Conservation (phyloP, 768 basidiomycete genomes). For the Trametes punicea region DNA sequence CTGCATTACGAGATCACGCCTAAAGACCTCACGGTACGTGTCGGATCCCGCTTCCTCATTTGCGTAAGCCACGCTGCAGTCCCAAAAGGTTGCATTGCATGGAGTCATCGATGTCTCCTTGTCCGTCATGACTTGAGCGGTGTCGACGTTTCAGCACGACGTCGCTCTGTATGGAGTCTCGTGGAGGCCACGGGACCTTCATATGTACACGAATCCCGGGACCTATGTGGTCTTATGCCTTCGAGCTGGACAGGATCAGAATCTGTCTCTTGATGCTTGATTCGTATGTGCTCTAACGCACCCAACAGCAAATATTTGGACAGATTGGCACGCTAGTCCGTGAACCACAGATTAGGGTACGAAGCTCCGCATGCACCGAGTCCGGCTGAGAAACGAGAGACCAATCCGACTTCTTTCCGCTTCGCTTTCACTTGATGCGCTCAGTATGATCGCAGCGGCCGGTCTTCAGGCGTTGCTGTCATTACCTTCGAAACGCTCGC, state of each 20-base stretch:
- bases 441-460: constrained; percentile 95
- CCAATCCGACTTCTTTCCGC: constrained; percentile 40
- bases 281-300: background rate
- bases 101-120: background rate
- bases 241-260: no score
- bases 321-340: constrained; percentile 89
- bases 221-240: no score
- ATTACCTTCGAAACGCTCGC: constrained; percentile 74
- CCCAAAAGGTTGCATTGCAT: no score
- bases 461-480: constrained; percentile 80
- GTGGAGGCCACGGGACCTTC: no score
- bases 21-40: constrained; percentile 80
- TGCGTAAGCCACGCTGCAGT: no score
- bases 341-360: constrained; percentile 95
- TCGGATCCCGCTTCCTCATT: background rate
- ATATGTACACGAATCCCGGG: no score
- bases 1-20: constrained; percentile 90
- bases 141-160: no score
- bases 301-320: constrained; percentile 76
- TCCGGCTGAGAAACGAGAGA: constrained; percentile 54
- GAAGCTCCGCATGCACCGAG: constrained; percentile 47
- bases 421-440: constrained; percentile 37
- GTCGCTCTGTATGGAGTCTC: no score
- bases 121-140: no score
- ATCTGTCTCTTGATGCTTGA: background rate